Base-by-base conservation (phyloP, 2,329 filamentous ascomycete genomes). In the Fusarium protoensiforme region DNA sequence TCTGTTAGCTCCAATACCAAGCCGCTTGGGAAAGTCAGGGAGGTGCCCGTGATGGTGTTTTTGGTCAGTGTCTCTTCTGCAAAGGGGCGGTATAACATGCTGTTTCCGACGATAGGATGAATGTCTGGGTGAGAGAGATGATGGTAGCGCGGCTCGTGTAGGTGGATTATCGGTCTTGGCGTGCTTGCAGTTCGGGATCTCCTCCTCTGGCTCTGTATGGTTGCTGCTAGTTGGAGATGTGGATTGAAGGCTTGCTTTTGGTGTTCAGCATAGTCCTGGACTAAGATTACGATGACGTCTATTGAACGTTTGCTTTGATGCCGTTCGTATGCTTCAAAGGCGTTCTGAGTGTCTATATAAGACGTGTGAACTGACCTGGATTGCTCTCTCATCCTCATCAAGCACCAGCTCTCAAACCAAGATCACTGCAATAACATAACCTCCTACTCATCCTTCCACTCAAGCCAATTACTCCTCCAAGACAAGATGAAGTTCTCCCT, bases 401-500 rank as follows among this genome's bases (percentile, higher is more conserved):
- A 60, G n/a, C 63, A 67, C 61, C 61, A 61, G 31, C 33, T 57
- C 24, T 9, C 53, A 51, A 13, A 38, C n/a, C 27, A 39, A 20
- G 27, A 41, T 33, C 53, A 61, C 31, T 27, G 46, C 60, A 61
- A 13, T 13, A 58, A 29, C 38, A 48, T 18, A 41, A 20, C 31
- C 22, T 59, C 27, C 24, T 16, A 18, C 18, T 43, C 20, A 43
- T 18, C 5, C 14, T 38, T 29, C 24, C n/a, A n/a, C 27, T 14
- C 27, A 27, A 51, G 18, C 4, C 38, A 38, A 9, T 2, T 33
- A 10, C 14, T 29, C 29, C 16, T 7, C 16, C 24, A 59, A 64
- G 56, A 35, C 63, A 76, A 65, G 5, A 79, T 79, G 78, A 79
- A 77, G 68, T 68, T 76, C 65, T 72, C 75, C 51, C 46, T 76